Base-by-base conservation (phyloP, 1,284 basidiomycete species). In the Sporisorium exsertum region DNA sequence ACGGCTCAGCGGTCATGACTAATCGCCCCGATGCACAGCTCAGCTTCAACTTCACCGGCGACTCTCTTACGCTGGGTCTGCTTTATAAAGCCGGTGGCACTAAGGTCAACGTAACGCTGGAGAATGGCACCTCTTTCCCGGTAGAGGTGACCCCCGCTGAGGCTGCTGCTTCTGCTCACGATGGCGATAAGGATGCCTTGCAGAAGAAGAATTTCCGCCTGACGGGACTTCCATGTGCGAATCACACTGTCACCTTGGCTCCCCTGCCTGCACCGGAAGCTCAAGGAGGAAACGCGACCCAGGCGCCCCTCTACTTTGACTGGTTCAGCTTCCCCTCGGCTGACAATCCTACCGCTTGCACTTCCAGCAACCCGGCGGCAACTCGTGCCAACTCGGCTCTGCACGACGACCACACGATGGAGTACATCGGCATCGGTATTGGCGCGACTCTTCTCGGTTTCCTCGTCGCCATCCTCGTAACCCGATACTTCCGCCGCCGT, bases 171-270 rank as follows among this genome's bases (percentile, higher is more conserved):
- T 57, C 62, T 12, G 54, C 54, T 15, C 68, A 58, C 0, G 32
- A 46, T 16, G 49, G 45, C 15, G 32, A 61, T 18, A 55, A 51
- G 6, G 46, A 52, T 9, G 58, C 59, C 3, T 27, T 62, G 32
- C 69, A 72, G 62, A 71, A 54, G 29, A 71, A 61, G 29, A 13
- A 50, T 13, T 58, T 66, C 7, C 63, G 32, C 9, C 40, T 72
- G 10, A 40, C 32, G 4, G 55, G 52, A 0, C 55, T 72, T 6
- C 9, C 58, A 8, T 72, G 69, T 47, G 37, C 53, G 1, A 72
- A 72, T 18, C 69, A 72, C 42, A 65, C 69, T 3, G 64, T 59
- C 0, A 72, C 46, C 3, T 20, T 72, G 16, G 13, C 54, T 32
- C 20, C 45, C 0, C 2, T 35, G 8, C 50, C 58, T 8, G 22